phyloP scores from a whole-genome alignment of 495 filamentous ascomycete species.

The Pyronema omphalodes region DNA sequence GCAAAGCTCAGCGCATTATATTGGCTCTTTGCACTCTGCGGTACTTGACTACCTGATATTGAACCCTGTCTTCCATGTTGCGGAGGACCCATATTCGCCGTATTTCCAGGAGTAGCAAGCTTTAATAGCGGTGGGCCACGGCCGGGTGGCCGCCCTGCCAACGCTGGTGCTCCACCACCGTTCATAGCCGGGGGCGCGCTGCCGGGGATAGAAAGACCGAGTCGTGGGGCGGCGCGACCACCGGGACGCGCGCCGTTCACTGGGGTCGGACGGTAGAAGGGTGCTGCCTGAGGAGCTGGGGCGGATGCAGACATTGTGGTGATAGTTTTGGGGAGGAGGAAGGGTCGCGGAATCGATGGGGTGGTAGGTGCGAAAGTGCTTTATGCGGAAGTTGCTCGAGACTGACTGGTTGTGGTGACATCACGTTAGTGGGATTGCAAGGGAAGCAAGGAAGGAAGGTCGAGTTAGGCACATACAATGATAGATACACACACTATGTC shows the following conservation, averaged over 20 bases:
- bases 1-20: conserved; percentile 22
- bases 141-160: background rate
- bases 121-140: conserved; percentile 22
- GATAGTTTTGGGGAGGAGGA: background rate
- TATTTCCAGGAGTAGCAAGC: conserved; percentile 20
- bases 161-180: background rate
- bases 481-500: no score
- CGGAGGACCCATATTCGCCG: conserved; percentile 9
- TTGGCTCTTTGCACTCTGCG: conserved; percentile 12
- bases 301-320: background rate
- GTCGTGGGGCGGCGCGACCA: conserved; percentile 11
- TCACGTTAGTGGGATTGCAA: background rate
- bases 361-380: background rate
- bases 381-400: background rate
- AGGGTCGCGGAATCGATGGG: background rate
- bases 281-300: conserved; percentile 2
- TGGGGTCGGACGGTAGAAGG: background rate
- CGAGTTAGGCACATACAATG: background rate
- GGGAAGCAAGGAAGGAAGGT: background rate
- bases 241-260: background rate
- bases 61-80: conserved; percentile 8
- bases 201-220: conserved; percentile 21
- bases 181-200: background rate
- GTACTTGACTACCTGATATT: background rate
- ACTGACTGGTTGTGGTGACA: background rate